Evolutionary conservation across 192 early-diverging fungal genomes (phyloP), one percentile per base, ranked within the genome.

Genomic region (Haplosporangium gracile): DNA sequence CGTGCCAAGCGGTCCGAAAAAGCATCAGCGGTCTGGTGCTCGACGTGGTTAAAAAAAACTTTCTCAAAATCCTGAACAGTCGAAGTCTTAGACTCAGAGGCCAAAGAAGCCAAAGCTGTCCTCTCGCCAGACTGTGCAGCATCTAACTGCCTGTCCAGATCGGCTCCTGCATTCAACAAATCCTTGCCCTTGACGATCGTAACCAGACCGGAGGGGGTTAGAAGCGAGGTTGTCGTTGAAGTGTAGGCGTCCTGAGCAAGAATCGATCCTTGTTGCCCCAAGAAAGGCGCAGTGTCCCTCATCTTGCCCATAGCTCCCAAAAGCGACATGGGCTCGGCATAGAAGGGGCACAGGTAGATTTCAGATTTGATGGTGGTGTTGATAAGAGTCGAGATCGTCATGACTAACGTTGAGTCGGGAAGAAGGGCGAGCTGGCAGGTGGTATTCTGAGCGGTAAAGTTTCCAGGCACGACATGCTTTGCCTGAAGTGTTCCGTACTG

Each of bases 401-500:
- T 65, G 16, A 81, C 85, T 20, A 91, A 78, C 26, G 89, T 85
- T 8, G 90, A 90, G 55, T 88, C 89, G 5, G 81, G 75, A 18
- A 91, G 82, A 4, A 85, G 75, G 29, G 87, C 77, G n/a, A 91
- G 77, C 69, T 85, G 80, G 65, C 75, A 81, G 16, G 76, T 81
- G 29, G 84, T 81, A 40, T 77, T 76, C 29, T 68, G 51, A 9
- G 75, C 75, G 26, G 57, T 78, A 47, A 74, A 80, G 3, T 60
- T 36, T 34, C 84, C 84, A 26, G 78, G 77, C 20, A 80, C 32
- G 55, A 78, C 29, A 36, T 82, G 76, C 40, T 88, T 86, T 22
- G 91, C 89, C 75, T 92, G 91, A 5, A 92, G 85, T 6, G 91
- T 92, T 53, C 91, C 91, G 51, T 92, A 92, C 51, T 84, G 79